Evolutionary conservation across 495 filamentous ascomycete genomes (phyloP), one percentile per base, ranked within the genome.

Genomic region (Hypoxylon subgilvum): DNA sequence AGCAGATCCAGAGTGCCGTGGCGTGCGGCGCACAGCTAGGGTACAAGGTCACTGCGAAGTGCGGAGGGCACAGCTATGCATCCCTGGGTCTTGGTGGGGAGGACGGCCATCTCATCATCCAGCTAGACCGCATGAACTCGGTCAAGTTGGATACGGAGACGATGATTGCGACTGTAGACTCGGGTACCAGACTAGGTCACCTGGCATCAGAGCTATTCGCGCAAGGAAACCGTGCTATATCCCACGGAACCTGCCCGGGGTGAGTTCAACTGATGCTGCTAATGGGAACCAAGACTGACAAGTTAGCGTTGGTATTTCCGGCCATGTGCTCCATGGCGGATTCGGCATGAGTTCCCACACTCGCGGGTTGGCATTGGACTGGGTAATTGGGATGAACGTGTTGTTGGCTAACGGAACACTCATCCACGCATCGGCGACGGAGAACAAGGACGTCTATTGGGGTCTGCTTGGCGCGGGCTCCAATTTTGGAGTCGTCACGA

Each of bases 221-320:
- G 4, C 71, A 77, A 48, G 76, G 76, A 4, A 70, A 69, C 27
- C 65, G 76, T 4, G 74, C 69, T 7, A 75, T 79, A 49, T 70
- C 70, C 28, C 76, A 79, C 44, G 76, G 76, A 16, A 79, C 74
- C 31, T 79, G 75, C 43, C 76, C 76, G 6, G 72, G 75, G 76
- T 77, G 40, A 58, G 69, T 67, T 14, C 5, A 48, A 25, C 40
- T 12, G 0, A 22, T 14, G n/a, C 12, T 21, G 36, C 32, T 13
- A 34, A 28, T 12, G 27, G 19, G 8, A 49, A 8, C 36, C 14
- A 25, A 27, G 40, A 34, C 54, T 68, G 44, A 60, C 22, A 22
- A 36, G 9, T 45, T 23, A 78, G 76, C 19, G 76, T 78, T 39
- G 76, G 76, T 6, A 70, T 78, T 14, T 69, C 61, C 14, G 76